phyloP scores from a whole-genome alignment of 164 flowering plant genomes.

The Tetracentron sinense region DNA sequence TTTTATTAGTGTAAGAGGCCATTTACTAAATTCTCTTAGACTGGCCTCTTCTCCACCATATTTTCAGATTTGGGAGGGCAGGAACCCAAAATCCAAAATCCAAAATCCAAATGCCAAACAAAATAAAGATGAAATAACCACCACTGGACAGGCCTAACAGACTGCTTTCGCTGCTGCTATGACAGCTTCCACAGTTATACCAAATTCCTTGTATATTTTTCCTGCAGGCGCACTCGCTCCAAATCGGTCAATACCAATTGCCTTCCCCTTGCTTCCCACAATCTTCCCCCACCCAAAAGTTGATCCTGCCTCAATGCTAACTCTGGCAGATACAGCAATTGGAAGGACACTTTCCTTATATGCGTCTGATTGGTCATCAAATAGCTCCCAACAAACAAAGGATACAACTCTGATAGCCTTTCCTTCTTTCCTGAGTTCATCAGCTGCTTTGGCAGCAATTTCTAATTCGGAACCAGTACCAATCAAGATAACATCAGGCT shows the following conservation, averaged over 20 bases:
- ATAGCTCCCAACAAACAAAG: slow-evolving; percentile 85
- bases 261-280: slow-evolving; percentile 76
- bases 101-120: slow-evolving; percentile 12
- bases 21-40: slow-evolving; percentile 15
- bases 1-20: slow-evolving; percentile 21
- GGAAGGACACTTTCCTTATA: slow-evolving; percentile 97
- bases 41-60: slow-evolving; percentile 18
- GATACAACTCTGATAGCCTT: slow-evolving; percentile 89
- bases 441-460: slow-evolving; percentile 81
- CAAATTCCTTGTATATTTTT: slow-evolving; percentile 86
- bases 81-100: slow-evolving; percentile 17
- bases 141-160: slow-evolving; percentile 20
- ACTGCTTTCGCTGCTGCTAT: slow-evolving; percentile 76
- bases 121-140: slow-evolving; percentile 4
- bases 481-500: slow-evolving; percentile 85
- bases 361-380: slow-evolving; percentile 77
- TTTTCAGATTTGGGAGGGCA: slow-evolving; percentile 15
- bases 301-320: slow-evolving; percentile 91
- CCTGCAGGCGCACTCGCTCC: slow-evolving; percentile 99
- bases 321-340: slow-evolving; percentile 69
- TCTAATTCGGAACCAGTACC: slow-evolving; percentile 97
- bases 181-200: slow-evolving; percentile 83
- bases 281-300: slow-evolving; percentile 91
- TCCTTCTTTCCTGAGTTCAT: slow-evolving; percentile 83
- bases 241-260: slow-evolving; percentile 82